phyloP scores from a whole-genome alignment of 2,329 filamentous ascomycete genomes.

The Hymenoscyphus repandus region DNA sequence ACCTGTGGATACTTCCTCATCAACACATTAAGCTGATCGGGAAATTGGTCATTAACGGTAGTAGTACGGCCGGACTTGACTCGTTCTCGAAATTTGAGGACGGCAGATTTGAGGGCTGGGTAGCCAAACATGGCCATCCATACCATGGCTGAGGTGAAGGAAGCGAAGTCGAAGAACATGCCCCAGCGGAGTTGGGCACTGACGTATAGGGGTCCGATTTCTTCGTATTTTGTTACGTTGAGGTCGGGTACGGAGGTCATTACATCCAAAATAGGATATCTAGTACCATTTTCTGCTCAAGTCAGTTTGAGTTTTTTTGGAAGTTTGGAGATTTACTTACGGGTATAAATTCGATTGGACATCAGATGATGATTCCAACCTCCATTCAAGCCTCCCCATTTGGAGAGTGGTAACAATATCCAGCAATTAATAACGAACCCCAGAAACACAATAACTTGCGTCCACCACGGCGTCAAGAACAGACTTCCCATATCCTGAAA shows the following conservation, averaged over 20 bases:
- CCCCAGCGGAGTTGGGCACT: slow-evolving; percentile 52
- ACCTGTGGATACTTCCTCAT: slow-evolving; percentile 53
- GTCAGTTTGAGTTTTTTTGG: too few species aligned
- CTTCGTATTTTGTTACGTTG: slow-evolving; percentile 38
- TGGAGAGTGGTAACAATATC: slow-evolving; percentile 53
- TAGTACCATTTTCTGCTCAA: slow-evolving; percentile 26
- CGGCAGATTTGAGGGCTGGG: slow-evolving; percentile 40
- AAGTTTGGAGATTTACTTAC: slow-evolving; percentile 29
- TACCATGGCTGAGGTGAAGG: slow-evolving; percentile 51
- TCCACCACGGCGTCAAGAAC: slow-evolving; percentile 54
- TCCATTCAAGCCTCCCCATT: slow-evolving; percentile 47
- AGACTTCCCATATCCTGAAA: slow-evolving; percentile 37
- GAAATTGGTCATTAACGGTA: slow-evolving; percentile 49
- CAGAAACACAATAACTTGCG: slow-evolving; percentile 49
- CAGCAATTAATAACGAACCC: slow-evolving; percentile 53
- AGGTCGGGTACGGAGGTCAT: slow-evolving; percentile 31
- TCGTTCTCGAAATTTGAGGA: slow-evolving; percentile 39
- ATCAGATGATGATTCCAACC: too few species aligned
- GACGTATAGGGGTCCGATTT: slow-evolving; percentile 51
- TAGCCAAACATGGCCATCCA: slow-evolving; percentile 55
- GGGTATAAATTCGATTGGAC: slow-evolving; percentile 50
- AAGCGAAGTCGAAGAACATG: slow-evolving; percentile 57
- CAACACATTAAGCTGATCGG: slow-evolving; percentile 54
- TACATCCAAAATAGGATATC: slow-evolving; percentile 32
- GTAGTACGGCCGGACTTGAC: slow-evolving; percentile 27